Evolutionary conservation across 1,284 basidiomycete species (phyloP), one percentile per base, ranked within the genome.

Genomic region (Golubevia pallescens): DNA sequence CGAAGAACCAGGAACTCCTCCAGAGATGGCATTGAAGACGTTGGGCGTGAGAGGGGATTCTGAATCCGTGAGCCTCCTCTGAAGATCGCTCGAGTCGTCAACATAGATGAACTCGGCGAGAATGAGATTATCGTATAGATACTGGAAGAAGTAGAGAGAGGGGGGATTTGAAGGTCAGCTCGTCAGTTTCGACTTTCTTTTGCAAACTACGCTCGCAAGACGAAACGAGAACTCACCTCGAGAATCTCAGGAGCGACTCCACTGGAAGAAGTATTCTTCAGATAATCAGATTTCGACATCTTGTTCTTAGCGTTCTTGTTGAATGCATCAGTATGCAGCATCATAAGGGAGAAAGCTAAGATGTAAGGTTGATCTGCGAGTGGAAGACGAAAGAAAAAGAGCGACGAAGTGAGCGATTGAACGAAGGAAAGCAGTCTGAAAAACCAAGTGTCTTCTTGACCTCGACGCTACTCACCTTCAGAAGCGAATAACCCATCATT

Each of bases 261-360:
- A n/a, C 94, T 97, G 38, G 92, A 57, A 1, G 70, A 59, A 7
- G 81, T 78, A 61, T 82, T 77, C 6, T 68, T 48, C 14, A 82
- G 66, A 58, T 77, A 84, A 57, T 79, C 78, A 19, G 61, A 72
- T 61, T 82, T 91, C 28, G 68, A 75, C 97, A 99, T 99, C 87
- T 98, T 98, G 70, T 92, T 91, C 87, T 94, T 97, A 87, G 97
- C 98, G 73, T 93, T 94, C 86, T 92, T 93, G 87, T 99, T 99
- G 88, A 98, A 99, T 1, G 92, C 93, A 83, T 99, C 96, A 10
- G 97, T 99, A 84, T 98, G 95, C 57, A 99, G 88, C 95, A 99
- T 98, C 85, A 99, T 97, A 79, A 99, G 88, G 75, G 96, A 97
- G 87, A 99, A 99, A 13, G 96, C 93, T 54, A 99, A 88, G 57